phyloP scores from a whole-genome alignment of 2,329 filamentous ascomycete species.

The Cadophora luteo-olivacea region DNA sequence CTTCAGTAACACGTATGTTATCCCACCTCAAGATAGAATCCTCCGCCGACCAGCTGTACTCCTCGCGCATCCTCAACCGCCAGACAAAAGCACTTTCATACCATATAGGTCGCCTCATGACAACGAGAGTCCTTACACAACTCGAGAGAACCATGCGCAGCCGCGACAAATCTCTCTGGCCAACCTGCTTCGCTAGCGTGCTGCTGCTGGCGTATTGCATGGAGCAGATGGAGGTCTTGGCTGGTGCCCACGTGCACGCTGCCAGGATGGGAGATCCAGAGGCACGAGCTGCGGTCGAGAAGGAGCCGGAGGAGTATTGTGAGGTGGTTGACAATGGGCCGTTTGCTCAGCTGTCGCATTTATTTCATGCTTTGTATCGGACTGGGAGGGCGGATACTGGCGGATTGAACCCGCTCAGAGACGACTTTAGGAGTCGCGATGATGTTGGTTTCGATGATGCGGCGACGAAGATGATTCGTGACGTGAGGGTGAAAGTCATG shows the following conservation, averaged over 20 bases:
- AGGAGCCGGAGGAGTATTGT: conserved; percentile 20
- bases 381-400: conserved; percentile 28
- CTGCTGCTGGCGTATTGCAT: conserved; percentile 28
- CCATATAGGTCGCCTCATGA: conserved; percentile 15
- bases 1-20: conserved; percentile 23
- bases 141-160: conserved; percentile 31
- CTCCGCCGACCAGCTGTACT: conserved; percentile 18
- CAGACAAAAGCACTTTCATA: conserved; percentile 32
- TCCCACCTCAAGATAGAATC: conserved; percentile 5
- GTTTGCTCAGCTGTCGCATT: conserved; percentile 27
- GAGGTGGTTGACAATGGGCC: conserved; percentile 24
- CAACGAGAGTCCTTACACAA: conserved; percentile 18
- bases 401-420: conserved; percentile 30
- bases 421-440: not conserved
- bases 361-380: conserved; percentile 34
- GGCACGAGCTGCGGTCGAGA: not conserved
- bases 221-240: conserved; percentile 27
- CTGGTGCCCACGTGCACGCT: conserved; percentile 16
- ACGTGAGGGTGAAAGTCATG: conserved; percentile 19
- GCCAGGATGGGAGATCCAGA: conserved; percentile 10
- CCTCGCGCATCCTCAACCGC: conserved; percentile 32
- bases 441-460: conserved; percentile 18
- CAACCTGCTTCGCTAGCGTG: conserved; percentile 26
- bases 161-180: conserved; percentile 27
- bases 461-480: conserved; percentile 19